Conservation (phyloP, 164 flowering plant species). For the Houttuynia cordata region DNA sequence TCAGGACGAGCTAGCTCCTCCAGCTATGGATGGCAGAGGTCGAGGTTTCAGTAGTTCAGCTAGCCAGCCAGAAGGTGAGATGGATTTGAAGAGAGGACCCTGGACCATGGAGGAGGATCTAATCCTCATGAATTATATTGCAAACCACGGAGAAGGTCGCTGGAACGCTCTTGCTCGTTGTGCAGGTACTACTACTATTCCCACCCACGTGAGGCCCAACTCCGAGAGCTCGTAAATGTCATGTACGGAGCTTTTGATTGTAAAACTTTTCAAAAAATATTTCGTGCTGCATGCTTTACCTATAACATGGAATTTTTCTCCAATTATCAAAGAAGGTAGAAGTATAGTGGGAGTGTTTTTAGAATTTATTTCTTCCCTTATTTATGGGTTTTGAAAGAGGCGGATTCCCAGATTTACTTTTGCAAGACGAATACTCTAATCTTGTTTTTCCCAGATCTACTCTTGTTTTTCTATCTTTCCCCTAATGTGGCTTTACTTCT, state of each 20-base stretch:
- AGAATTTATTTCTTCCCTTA: too few species aligned
- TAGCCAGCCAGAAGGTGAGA: constrained; percentile 18
- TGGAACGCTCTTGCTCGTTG: constrained; percentile 62
- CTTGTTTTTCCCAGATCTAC: too few species aligned
- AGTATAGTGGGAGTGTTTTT: too few species aligned
- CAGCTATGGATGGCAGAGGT: constrained; percentile 4
- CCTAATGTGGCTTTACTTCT: too few species aligned
- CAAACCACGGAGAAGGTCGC: constrained; percentile 58
- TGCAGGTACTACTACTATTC: constrained; percentile 29
- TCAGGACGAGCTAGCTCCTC: too few species aligned
- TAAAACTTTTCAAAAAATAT: neutral
- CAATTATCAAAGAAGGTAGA: too few species aligned
- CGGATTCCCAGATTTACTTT: too few species aligned
- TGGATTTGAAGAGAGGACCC: constrained; percentile 59
- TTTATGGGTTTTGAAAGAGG: too few species aligned
- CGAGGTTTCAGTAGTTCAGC: constrained; percentile 2
- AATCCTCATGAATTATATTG: constrained; percentile 44
- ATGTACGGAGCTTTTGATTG: neutral
- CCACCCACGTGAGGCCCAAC: neutral
- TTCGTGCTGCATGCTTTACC: neutral
- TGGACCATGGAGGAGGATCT: constrained; percentile 79
- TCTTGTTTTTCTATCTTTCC: too few species aligned
- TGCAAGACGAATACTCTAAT: too few species aligned
- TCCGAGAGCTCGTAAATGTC: neutral
- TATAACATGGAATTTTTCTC: too few species aligned